Percentiles rank a stretch among this genome's conserved stretches.
Conservation (phyloP, 2,329 filamentous ascomycete species). For the Domatiomyces globalis region DNA sequence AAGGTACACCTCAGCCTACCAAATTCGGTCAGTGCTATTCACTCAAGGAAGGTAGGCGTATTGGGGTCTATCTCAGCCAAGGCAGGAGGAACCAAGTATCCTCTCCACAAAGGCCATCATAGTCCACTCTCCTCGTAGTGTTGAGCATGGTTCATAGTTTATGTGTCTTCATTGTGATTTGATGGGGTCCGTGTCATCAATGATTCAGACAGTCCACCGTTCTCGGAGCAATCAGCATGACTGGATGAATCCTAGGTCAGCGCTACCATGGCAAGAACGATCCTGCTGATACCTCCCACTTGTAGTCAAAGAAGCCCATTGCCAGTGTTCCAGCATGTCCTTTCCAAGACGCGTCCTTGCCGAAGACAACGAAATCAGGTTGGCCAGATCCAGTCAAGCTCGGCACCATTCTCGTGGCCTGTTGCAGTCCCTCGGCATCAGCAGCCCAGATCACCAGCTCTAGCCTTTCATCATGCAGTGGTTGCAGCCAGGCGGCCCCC, state of each 20-base stretch:
- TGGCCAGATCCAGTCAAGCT: slow-evolving; percentile 43
- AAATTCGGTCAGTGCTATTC: background rate
- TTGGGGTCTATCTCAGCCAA: background rate
- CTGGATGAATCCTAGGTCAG: background rate
- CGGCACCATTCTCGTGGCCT: slow-evolving; percentile 40
- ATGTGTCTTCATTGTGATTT: background rate
- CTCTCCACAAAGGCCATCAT: background rate
- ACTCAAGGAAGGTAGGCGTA: background rate
- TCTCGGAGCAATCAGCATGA: background rate
- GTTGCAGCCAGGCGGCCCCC: slow-evolving; percentile 39
- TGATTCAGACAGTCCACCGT: background rate
- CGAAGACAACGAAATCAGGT: slow-evolving; percentile 42
- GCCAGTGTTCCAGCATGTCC: slow-evolving; percentile 39
- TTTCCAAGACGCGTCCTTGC: slow-evolving; percentile 34
- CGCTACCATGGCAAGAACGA: slow-evolving; percentile 28
- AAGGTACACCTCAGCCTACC: background rate
- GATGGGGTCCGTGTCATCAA: background rate
- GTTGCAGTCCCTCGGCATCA: slow-evolving; percentile 33
- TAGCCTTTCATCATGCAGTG: slow-evolving; percentile 33
- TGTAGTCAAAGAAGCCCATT: slow-evolving; percentile 41
- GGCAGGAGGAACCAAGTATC: background rate
- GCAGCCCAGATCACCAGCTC: slow-evolving; percentile 44
- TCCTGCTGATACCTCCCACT: slow-evolving; percentile 37
- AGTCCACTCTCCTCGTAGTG: too few species aligned
- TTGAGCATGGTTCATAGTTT: too few species aligned